A percentile compares a stretch with the other conserved stretches of the same genome.
phyloP scores from a whole-genome alignment of 2,329 filamentous ascomycete species.

The Periglandula ipomoeae region DNA sequence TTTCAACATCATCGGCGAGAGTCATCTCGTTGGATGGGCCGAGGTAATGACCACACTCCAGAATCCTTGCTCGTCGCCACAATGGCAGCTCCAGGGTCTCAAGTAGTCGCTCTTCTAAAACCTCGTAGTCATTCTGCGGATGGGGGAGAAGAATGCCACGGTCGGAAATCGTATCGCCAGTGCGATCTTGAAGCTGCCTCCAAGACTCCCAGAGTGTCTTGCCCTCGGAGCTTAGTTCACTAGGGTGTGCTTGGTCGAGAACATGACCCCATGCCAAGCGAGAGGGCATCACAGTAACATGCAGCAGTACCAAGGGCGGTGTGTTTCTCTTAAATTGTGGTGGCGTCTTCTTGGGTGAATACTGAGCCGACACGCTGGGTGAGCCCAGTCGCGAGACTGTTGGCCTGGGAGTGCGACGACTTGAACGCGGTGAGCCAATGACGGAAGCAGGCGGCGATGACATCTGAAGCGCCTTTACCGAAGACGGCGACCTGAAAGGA shows the following conservation, averaged over 20 bases:
- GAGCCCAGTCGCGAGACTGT: conserved; percentile 50
- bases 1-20: conserved; percentile 34
- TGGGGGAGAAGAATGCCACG: conserved; percentile 69
- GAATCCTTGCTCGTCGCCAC: conserved; percentile 53
- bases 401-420: conserved; percentile 37
- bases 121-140: conserved; percentile 70
- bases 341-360: conserved; percentile 49
- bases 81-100: conserved; percentile 65
- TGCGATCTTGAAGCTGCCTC: conserved; percentile 58
- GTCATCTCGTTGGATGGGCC: conserved; percentile 45
- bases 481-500: conserved; percentile 60
- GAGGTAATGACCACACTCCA: conserved; percentile 70
- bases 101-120: conserved; percentile 67
- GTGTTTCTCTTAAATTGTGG: conserved; percentile 47
- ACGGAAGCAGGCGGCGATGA: conserved; percentile 52
- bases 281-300: conserved; percentile 67
- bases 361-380: conserved; percentile 40
- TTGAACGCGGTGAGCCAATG: conserved; percentile 45
- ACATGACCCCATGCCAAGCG: conserved; percentile 54
- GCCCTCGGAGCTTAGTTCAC: conserved; percentile 34
- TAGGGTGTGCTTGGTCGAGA: conserved; percentile 33
- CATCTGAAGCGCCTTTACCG: conserved; percentile 64
- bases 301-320: conserved; percentile 65
- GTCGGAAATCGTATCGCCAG: conserved; percentile 64
- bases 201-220: conserved; percentile 52